Base-by-base conservation (phyloP, 495 filamentous ascomycete species). In the Penicillium desertorum region DNA sequence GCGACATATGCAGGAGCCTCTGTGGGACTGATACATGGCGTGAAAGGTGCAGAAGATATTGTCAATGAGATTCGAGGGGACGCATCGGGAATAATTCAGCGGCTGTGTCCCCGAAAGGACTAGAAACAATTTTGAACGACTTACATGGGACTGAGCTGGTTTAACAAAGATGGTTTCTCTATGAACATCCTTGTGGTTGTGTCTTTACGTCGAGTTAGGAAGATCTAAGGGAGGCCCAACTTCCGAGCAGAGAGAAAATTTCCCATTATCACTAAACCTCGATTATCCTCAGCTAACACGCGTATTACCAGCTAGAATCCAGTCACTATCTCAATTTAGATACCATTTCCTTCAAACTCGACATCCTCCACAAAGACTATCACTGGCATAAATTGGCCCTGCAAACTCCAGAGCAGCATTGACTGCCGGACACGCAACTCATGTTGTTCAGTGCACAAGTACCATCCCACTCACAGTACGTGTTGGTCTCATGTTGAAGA, bases 1-100 rank as follows among this genome's bases (percentile, higher is more conserved):
- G 85, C 87, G 5, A 87, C 86, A n/a, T 92, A 90, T 76, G 87
- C 86, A 2, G 83, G 81, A 2, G 75, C 79, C 1, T 73, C 71
- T 8, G 68, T 84, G 7, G 82, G 82, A 9, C 64, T 84, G 57
- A 74, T 84, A 34, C 74, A 64, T 39, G 71, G 74, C 42, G 71
- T 81, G 3, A 67, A 68, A 57, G 51, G 54, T 32, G 81, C 81
- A 0, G 72, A 19, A 19, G 68, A 70, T 12, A 80, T 84, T 54
- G 71, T 82, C 14, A 52, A 27, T 52, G 50, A 53, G 14, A 34
- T 60, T 23, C 64, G 43, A 39, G 23, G 48, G 10, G 58, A 60
- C 37, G 44, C 62, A 3, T 20, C 58, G 20, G 32, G 56, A 32
- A 61, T 36, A 32, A 49, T 67, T 29, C 51, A 58, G 19, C 43